Base-by-base conservation (phyloP, 345 rosid genomes). In the Murraya paniculata region DNA sequence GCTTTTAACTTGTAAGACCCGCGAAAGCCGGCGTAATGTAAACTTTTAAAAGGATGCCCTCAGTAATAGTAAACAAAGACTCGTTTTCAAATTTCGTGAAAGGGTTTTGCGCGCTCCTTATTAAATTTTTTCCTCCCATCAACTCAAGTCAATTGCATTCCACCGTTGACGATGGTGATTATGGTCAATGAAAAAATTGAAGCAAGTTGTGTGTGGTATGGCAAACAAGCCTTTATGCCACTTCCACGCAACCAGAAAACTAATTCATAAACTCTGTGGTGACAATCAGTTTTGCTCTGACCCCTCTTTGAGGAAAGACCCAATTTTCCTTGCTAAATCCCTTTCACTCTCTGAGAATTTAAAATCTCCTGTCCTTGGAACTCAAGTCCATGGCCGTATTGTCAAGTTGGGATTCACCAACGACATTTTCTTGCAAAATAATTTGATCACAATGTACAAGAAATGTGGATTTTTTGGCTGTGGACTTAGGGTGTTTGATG, bases 401-500 rank as follows among this genome's bases (percentile, higher is more conserved):
- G 22, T 82, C 71, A 84, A 82, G 79, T 50, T 81, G 18, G 87
- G 84, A 7, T 74, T 82, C 39, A 50, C 24, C 9, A 65, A 61
- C 60, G 85, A 84, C 64, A 55, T 76, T 67, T 86, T 84, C 73
- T 50, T 60, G 24, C 82, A 80, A 38, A 86, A 86, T 76, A 76
- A 80, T 62, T n/a, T 84, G 70, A 80, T 86, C 27, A 68, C 38
- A 10, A 53, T 76, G 81, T 86, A 86, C 60, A 28, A 62, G 3
- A 68, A 41, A 55, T 35, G 79, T 67, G 76, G 76, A 14, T 27
- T 9, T 39, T 68, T 84, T 69, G 53, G 50, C 14, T 19, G 70
- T 71, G 89, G 84, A 30, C 53, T 75, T 19, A 78, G 65, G 72
- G 77, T 86, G 75, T 82, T 84, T 61, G 82, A 82, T 73, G 85